Conservation (phyloP, 805 yeast genomes). For the Nakazawaea anatomiae region DNA sequence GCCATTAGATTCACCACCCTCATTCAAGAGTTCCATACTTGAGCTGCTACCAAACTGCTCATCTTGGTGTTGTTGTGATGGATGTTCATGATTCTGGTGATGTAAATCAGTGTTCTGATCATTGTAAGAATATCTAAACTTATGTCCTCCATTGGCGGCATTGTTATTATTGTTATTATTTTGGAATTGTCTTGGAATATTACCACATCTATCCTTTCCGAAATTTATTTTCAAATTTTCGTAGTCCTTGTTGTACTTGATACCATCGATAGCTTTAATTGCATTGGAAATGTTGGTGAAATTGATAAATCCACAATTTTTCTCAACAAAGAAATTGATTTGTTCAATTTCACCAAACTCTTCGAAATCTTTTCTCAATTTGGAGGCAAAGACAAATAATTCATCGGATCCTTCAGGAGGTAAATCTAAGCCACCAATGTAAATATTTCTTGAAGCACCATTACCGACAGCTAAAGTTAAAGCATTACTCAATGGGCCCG, state of each 20-base stretch:
- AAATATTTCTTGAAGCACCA: conserved; percentile 92
- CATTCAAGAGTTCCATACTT: not conserved
- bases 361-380: conserved; percentile 66
- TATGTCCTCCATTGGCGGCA: not conserved
- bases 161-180: conserved; percentile 1
- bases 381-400: conserved; percentile 15
- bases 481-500: conserved; percentile 86
- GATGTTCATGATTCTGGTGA: not conserved
- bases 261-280: conserved; percentile 86
- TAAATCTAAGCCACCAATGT: conserved; percentile 56
- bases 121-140: not conserved
- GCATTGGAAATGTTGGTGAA: conserved; percentile 90
- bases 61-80: no score
- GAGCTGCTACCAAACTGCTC: not conserved
- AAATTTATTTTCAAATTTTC: conserved; percentile 75
- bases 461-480: conserved; percentile 84
- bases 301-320: conserved; percentile 86
- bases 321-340: conserved; percentile 77
- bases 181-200: conserved; percentile 72
- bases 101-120: not conserved
- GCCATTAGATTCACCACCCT: not conserved
- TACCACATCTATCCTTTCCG: conserved; percentile 95
- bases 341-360: conserved; percentile 94
- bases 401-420: conserved; percentile 12
- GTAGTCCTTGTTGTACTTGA: conserved; percentile 68